Percentiles rank a stretch among this genome's conserved stretches.
phyloP scores from a whole-genome alignment of 1,284 basidiomycete species.

The Tilletia indica region DNA sequence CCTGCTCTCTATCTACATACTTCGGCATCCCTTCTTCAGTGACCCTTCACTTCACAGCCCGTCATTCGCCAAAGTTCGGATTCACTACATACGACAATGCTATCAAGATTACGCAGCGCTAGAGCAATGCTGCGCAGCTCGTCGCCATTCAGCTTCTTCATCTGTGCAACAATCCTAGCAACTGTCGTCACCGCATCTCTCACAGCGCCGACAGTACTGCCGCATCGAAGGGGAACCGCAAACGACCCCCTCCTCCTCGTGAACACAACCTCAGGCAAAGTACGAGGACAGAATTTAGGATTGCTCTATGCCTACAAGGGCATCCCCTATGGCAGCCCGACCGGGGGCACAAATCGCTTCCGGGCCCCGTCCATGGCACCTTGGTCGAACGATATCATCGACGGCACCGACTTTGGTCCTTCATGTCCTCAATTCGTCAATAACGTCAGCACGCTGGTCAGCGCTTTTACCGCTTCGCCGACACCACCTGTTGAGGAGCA shows the following conservation, averaged over 20 bases:
- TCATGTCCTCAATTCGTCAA: slow-evolving; percentile 11
- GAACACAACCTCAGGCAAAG: background rate
- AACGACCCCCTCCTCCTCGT: slow-evolving; percentile 6
- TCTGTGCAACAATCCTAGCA: too few species aligned
- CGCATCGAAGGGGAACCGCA: background rate
- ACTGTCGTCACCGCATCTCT: background rate
- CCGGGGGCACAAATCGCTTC: slow-evolving; percentile 64
- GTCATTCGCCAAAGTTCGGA: too few species aligned
- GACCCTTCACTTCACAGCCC: too few species aligned
- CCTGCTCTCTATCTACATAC: too few species aligned
- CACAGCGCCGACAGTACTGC: background rate
- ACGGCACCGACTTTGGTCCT: slow-evolving; percentile 8
- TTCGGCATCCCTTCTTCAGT: too few species aligned
- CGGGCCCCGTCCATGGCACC: slow-evolving; percentile 60
- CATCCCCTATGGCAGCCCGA: slow-evolving; percentile 68
- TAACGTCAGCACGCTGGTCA: slow-evolving; percentile 12
- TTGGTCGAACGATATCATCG: background rate
- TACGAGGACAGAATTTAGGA: background rate
- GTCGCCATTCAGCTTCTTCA: too few species aligned
- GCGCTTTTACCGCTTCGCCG: slow-evolving; percentile 20
- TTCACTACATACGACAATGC: too few species aligned
- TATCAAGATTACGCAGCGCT: too few species aligned
- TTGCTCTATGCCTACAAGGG: slow-evolving; percentile 65
- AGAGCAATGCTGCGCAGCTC: too few species aligned
- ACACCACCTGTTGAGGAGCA: slow-evolving; percentile 1